These are phyloP conservation scores for Leishmania braziliensis DNA, from an alignment of 208 protist species.

Conservation along the genomic window DNA sequence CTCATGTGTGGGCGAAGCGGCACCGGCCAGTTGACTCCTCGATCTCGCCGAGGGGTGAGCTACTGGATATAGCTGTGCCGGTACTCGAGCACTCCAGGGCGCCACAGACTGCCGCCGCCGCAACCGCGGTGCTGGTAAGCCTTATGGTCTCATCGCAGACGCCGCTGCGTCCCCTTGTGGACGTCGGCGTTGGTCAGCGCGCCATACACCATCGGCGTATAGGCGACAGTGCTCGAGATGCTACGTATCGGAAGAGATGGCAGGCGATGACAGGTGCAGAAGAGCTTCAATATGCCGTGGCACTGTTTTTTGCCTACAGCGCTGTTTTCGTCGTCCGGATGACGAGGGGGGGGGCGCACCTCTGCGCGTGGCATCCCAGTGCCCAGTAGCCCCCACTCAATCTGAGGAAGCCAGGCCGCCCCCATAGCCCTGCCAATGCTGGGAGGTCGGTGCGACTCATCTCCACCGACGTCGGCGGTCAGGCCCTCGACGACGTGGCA, in stretches of 20 bases:
- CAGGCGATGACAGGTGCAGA: neutral
- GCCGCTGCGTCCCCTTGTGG: conserved; percentile 17
- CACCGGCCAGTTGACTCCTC: conserved; percentile 65
- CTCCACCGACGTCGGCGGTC: neutral
- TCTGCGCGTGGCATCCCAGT: neutral
- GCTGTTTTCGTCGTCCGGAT: neutral
- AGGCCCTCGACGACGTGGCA: neutral
- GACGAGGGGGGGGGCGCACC: neutral
- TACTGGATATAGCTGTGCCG: conserved; percentile 82
- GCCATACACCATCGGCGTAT: neutral
- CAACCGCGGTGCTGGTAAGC: neutral
- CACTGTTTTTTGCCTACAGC: neutral
- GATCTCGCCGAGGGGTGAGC: conserved; percentile 75
- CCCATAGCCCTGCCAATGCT: neutral
- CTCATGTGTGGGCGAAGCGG: conserved; percentile 60
- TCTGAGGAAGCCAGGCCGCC: neutral
- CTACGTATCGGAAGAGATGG: neutral
- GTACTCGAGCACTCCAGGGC: conserved; percentile 47
- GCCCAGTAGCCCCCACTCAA: neutral
- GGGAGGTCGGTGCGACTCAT: neutral
- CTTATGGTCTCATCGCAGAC: conserved; percentile 6
- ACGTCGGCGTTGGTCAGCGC: neutral
- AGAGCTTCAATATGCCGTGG: neutral
- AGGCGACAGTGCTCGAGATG: neutral
- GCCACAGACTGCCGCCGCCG: neutral